Evolutionary conservation across 441 rosid species (phyloP).

Genomic region (Aleurites moluccanus): DNA sequence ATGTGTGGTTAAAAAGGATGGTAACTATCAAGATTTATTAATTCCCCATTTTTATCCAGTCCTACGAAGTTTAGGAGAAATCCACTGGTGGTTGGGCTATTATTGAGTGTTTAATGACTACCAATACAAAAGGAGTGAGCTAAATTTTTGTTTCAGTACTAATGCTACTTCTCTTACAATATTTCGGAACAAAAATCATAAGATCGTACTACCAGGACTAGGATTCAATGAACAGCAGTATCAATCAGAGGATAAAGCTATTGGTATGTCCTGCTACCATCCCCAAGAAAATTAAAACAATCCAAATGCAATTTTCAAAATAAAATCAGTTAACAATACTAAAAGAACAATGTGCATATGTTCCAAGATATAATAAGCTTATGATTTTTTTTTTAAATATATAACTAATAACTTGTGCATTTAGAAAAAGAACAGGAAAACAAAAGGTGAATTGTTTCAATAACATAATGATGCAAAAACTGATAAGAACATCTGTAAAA

Average conservation of each 20-base stretch:
- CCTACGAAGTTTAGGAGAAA: not conserved
- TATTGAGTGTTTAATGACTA: not conserved
- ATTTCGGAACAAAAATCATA: not conserved
- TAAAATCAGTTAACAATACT: not conserved
- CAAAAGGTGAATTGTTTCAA: not conserved
- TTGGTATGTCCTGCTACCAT: not conserved
- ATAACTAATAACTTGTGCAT: not conserved
- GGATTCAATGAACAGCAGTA: not conserved
- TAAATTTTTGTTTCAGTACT: not conserved
- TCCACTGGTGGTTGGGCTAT: not conserved
- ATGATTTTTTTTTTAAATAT: not conserved
- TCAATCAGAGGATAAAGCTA: not conserved
- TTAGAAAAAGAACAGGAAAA: not conserved
- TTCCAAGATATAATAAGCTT: not conserved
- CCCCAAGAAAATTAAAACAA: not conserved
- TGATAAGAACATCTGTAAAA: not conserved
- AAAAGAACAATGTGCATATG: too few species aligned
- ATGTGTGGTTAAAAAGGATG: not conserved
- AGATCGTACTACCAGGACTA: not conserved
- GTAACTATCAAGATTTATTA: not conserved
- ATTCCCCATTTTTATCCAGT: not conserved
- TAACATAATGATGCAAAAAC: not conserved
- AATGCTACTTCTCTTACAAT: not conserved
- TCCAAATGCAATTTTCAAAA: not conserved
- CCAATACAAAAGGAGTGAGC: constrained; percentile 3